Percentiles rank a stretch among this genome's conserved stretches.
Evolutionary conservation across 2,329 filamentous ascomycete genomes (phyloP).

Genomic region (Pseudonectria buxi): DNA sequence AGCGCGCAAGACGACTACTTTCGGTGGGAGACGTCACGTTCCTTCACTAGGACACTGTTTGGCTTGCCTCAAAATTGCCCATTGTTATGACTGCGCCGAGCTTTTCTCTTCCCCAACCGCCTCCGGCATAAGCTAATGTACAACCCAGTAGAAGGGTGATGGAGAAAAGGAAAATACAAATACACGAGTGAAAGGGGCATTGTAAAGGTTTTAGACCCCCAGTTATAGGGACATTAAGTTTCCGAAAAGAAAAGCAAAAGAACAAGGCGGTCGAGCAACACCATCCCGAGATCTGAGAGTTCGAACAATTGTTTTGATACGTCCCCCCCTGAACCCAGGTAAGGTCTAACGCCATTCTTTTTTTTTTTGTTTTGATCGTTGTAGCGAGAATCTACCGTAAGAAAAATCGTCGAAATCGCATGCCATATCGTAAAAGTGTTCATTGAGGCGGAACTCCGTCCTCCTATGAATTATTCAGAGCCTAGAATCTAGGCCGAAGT

Average conservation of each 20-base stretch:
- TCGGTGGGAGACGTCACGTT: neutral
- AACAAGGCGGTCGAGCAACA: constrained; percentile 22
- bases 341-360: constrained; percentile 16
- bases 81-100: constrained; percentile 27
- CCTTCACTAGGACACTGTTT: constrained; percentile 5
- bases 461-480: constrained; percentile 19
- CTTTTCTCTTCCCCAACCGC: constrained; percentile 27
- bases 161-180: constrained; percentile 28
- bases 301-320: constrained; percentile 20
- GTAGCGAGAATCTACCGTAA: constrained; percentile 31
- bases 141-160: constrained; percentile 29
- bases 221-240: constrained; percentile 25
- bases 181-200: constrained; percentile 26
- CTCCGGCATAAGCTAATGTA: constrained; percentile 29
- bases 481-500: constrained; percentile 27
- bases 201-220: constrained; percentile 21
- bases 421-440: constrained; percentile 34
- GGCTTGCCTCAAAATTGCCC: constrained; percentile 23
- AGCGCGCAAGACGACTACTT: no score
- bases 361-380: constrained; percentile 21
- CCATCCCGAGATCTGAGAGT: constrained; percentile 21
- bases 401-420: constrained; percentile 33
- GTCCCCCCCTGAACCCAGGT: constrained; percentile 19
- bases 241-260: constrained; percentile 19
- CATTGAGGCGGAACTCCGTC: constrained; percentile 22